Percentiles rank a stretch among this genome's conserved stretches.
These are phyloP conservation scores for Microglena sp. DNA, from an alignment of 139 green algal species.

Conservation along the genomic window DNA sequence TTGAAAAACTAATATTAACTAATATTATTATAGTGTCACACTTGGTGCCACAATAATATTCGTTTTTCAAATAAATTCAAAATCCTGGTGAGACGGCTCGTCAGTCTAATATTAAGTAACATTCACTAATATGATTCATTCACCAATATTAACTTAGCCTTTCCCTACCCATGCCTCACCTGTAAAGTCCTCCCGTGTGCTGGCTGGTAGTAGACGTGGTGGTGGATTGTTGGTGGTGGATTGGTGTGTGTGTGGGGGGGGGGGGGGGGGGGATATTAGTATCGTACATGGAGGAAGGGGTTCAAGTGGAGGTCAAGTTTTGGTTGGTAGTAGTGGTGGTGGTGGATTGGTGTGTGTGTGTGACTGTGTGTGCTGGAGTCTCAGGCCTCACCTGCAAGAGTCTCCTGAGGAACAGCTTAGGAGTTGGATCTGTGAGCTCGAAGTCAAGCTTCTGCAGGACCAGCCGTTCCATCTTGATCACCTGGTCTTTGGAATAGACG, in stretches of 20 bases:
- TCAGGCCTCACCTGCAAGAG: conserved; percentile 16
- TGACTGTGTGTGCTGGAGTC: not conserved
- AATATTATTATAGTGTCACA: too few species aligned
- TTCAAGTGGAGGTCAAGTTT: not conserved
- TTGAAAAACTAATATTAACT: too few species aligned
- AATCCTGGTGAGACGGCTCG: too few species aligned
- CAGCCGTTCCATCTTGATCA: conserved; percentile 72
- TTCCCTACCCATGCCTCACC: too few species aligned
- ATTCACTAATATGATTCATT: too few species aligned
- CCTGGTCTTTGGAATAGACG: conserved; percentile 79
- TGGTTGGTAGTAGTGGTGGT: too few species aligned
- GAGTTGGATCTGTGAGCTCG: conserved; percentile 78
- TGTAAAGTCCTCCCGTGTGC: too few species aligned
- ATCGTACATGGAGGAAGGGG: not conserved
- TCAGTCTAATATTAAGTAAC: too few species aligned
- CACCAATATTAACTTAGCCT: not conserved
- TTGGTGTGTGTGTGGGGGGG: not conserved
- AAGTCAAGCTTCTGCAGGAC: conserved; percentile 75
- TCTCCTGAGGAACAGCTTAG: conserved; percentile 80
- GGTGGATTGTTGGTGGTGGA: not conserved
- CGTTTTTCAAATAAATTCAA: too few species aligned
- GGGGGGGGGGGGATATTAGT: not conserved
- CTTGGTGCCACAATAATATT: too few species aligned
- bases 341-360: too few species aligned
- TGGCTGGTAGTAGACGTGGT: not conserved